phyloP scores from a whole-genome alignment of 2,329 filamentous ascomycete species.

The Stachybotrys echinatus region DNA sequence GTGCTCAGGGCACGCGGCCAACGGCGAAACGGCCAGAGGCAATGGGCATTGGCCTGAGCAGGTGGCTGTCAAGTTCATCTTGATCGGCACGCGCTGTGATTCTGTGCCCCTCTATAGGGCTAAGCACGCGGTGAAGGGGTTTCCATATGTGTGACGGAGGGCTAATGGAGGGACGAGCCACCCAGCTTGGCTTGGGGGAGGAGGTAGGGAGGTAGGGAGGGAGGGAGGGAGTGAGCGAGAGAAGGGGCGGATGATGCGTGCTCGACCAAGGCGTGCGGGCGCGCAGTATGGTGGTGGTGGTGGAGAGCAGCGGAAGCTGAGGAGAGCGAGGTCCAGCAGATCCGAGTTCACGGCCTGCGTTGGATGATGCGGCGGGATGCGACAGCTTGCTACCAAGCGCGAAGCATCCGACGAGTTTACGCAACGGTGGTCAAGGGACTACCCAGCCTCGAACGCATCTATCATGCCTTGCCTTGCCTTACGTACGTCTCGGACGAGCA shows the following conservation, averaged over 20 bases:
- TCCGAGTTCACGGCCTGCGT: no score
- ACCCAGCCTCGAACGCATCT: no score
- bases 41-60: background rate
- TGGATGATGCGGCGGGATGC: no score
- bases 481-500: no score
- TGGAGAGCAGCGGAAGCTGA: background rate
- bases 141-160: background rate
- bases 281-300: background rate
- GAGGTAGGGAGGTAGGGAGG: background rate
- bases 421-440: no score
- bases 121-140: background rate
- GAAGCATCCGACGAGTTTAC: no score
- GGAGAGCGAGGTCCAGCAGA: no score
- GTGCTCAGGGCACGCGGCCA: background rate
- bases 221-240: background rate
- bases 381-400: no score
- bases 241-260: background rate
- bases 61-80: background rate
- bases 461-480: no score
- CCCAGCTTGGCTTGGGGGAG: no score
- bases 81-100: background rate
- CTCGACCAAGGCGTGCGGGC: background rate
- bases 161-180: no score
- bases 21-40: background rate
- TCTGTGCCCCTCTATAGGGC: background rate